Percentiles rank a stretch among this genome's conserved stretches.
Conservation (phyloP, 1,139 yeast genomes). For the Hanseniaspora uvarum region DNA sequence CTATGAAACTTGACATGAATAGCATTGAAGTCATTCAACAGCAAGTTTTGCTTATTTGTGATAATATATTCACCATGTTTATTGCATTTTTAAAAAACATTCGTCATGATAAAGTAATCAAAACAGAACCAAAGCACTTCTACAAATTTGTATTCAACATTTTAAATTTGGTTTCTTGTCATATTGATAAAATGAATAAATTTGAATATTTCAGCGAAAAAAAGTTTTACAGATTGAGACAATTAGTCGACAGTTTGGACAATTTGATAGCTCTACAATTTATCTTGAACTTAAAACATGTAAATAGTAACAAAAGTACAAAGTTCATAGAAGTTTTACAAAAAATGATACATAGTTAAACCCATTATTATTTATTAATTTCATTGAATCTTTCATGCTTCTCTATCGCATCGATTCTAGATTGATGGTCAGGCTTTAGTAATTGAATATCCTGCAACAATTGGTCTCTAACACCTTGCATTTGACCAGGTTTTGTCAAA, state of each 20-base stretch:
- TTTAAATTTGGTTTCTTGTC: not conserved
- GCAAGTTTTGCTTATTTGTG: not conserved
- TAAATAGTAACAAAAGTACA: not conserved
- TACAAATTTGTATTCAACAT: conserved; percentile 2
- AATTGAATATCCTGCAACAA: conserved; percentile 70
- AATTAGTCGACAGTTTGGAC: not conserved
- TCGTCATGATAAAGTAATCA: not conserved
- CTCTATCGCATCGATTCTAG: conserved; percentile 75
- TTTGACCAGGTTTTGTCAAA: conserved; percentile 58
- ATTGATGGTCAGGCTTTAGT: conserved; percentile 71
- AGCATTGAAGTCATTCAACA: not conserved
- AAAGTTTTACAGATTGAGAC: not conserved
- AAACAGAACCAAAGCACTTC: not conserved
- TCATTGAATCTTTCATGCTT: conserved; percentile 69
- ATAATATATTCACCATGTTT: conserved; percentile 2
- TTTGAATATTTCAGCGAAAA: conserved; percentile 1
- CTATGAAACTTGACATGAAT: not conserved
- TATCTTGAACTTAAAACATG: not conserved
- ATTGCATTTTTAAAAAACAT: not conserved
- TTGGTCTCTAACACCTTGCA: conserved; percentile 65
- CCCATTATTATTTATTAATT: conserved; percentile 39
- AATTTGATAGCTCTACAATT: not conserved
- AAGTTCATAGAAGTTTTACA: not conserved
- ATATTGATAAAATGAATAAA: not conserved
- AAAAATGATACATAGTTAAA: conserved; percentile 34